Evolutionary conservation across 345 rosid species (phyloP).

Genomic region (Gossypium sturtianum): DNA sequence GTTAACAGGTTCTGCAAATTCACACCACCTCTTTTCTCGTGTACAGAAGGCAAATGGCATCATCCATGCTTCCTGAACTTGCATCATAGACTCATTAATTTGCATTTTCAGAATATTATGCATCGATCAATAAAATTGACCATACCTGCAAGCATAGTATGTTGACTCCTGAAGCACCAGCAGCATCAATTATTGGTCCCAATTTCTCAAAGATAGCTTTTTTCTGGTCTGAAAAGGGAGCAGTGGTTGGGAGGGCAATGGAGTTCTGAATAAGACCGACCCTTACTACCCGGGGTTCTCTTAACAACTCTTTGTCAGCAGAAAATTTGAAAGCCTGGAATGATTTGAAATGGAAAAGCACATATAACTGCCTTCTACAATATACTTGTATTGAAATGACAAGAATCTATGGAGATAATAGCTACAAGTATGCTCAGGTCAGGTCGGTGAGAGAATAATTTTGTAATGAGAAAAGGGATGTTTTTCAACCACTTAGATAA

Average conservation of each 20-base stretch:
- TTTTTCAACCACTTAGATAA: not conserved
- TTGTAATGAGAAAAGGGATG: not conserved
- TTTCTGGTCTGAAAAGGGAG: slow-evolving; percentile 62
- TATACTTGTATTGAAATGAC: not conserved
- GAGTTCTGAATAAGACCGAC: slow-evolving; percentile 92
- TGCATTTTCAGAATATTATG: not conserved
- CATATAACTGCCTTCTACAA: not conserved
- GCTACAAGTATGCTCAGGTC: not conserved
- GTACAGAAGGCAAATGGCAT: slow-evolving; percentile 99
- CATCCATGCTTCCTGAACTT: slow-evolving; percentile 82
- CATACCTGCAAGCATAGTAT: slow-evolving; percentile 80
- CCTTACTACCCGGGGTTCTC: slow-evolving; percentile 74
- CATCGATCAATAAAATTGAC: not conserved
- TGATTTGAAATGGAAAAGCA: slow-evolving; percentile 20
- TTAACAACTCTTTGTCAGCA: slow-evolving; percentile 66
- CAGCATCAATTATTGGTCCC: slow-evolving; percentile 71
- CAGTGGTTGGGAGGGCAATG: slow-evolving; percentile 73
- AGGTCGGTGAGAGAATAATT: not conserved
- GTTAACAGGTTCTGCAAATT: slow-evolving; percentile 85
- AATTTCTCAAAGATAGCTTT: slow-evolving; percentile 60
- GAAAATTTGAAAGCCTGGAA: slow-evolving; percentile 61
- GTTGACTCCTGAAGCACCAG: slow-evolving; percentile 88
- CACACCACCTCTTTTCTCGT: slow-evolving; percentile 94
- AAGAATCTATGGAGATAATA: not conserved
- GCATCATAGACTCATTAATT: not conserved